These are phyloP conservation scores for Carex kokanica DNA, from an alignment of 176 grass and related monocot genomes.

Conservation along the genomic window DNA sequence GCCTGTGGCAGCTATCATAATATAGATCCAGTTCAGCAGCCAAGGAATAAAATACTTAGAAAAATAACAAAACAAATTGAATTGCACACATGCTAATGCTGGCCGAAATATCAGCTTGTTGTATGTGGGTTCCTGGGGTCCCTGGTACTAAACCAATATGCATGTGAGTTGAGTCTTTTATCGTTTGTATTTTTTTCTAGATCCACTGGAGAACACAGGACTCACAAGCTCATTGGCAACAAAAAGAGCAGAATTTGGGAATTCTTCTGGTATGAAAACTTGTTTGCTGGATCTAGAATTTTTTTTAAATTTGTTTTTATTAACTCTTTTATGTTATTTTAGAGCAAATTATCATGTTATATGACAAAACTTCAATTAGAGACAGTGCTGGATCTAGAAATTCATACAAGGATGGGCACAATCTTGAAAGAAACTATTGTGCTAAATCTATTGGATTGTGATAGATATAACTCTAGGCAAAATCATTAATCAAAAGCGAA, in stretches of 20 bases:
- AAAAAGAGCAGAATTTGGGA: conserved; percentile 85
- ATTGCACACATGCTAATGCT: background rate
- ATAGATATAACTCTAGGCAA: no score
- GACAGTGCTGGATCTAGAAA: no score
- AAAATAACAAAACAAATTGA: background rate
- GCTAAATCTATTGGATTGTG: no score
- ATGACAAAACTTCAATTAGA: background rate
- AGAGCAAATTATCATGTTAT: background rate
- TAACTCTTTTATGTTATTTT: background rate
- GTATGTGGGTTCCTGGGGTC: background rate
- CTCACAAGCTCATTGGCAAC: conserved; percentile 35
- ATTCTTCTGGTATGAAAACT: conserved; percentile 81
- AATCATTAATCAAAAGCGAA: no score
- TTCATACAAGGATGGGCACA: no score
- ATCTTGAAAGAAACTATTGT: no score
- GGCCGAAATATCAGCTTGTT: background rate
- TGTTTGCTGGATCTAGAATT: background rate
- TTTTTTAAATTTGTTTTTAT: background rate
- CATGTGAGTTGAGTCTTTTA: background rate
- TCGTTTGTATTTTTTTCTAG: conserved; percentile 33
- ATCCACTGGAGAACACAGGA: conserved; percentile 69
- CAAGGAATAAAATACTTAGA: background rate
- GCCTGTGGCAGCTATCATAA: background rate
- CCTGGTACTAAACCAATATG: background rate
- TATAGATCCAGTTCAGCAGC: background rate